Evolutionary conservation across 2,329 filamentous ascomycete species (phyloP), one percentile per base, ranked within the genome.

Genomic region (Colletotrichum sp.): DNA sequence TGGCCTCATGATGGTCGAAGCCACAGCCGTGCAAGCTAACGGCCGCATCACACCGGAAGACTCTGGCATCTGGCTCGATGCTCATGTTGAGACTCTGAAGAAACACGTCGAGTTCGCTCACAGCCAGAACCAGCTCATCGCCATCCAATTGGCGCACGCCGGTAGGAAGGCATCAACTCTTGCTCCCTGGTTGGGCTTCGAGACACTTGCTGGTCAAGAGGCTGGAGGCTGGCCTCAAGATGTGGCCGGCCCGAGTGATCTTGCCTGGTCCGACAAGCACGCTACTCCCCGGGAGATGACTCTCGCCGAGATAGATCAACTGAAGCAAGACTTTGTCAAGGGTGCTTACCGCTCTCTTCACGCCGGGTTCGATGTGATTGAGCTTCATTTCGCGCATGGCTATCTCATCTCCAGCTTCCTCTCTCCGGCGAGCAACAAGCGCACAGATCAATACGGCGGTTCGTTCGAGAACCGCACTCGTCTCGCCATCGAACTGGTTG

Each of bases 141-240:
- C 89, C 36, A 92, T 96, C 69, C 94, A 97, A 84, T 87, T 97
- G 4, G 93, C 85, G 1, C 95, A 97, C 80, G 94, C 94, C 0
- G 95, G 95, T 4, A 87, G 91, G 69, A 93, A 93, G 82, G 90
- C 89, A 3, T 88, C 85, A 79, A 89, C 85, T 2, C 81, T 90
- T 8, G 87, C 90, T 0, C 90, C 90, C 0, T 95, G 93, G 92
- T 82, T 94, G 94, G 90, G 88, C 88, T 85, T 89, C 77, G 27
- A 58, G 22, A 86, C 80, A 18, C 72, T 81, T 75, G 92, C 93
- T 0, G 85, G 84, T 0, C 84, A 88, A 30, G 89, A 86, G 27
- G 82, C 83, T 10, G 84, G 85, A 69, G 90, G 90, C 13, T 92
- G 90, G 90, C 88, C 88, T 0, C 83, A 88, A 22, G 84, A 89